Conservation (phyloP, 2,329 filamentous ascomycete species). For the Diaporthe velutina region DNA sequence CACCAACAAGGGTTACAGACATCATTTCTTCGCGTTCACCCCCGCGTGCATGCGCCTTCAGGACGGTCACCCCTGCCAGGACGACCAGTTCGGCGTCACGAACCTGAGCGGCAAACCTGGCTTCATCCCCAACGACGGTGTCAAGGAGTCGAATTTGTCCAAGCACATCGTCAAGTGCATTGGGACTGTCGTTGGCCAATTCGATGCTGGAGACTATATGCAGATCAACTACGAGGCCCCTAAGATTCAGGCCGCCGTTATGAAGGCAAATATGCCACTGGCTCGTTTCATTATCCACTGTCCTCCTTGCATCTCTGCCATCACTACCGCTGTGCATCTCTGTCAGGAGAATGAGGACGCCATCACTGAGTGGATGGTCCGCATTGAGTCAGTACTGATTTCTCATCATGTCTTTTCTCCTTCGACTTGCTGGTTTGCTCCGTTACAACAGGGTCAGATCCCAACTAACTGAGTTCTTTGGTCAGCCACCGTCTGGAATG, state of each 20-base stretch:
- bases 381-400: conserved; percentile 29
- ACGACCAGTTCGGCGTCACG: conserved; percentile 30
- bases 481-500: conserved; percentile 24
- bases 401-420: background rate
- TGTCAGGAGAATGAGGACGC: background rate
- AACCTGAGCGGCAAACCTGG: background rate
- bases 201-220: background rate
- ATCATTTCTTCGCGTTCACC: conserved; percentile 34
- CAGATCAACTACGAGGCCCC: background rate
- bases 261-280: background rate
- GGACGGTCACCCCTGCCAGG: background rate
- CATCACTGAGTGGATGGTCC: conserved; percentile 19
- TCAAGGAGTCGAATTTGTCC: background rate
- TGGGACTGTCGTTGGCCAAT: background rate
- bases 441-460: background rate
- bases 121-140: background rate
- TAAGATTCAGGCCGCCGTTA: background rate
- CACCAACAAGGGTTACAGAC: background rate
- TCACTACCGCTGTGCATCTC: conserved; percentile 30
- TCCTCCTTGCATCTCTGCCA: conserved; percentile 27
- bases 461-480: background rate
- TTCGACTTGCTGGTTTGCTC: background rate
- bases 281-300: conserved; percentile 15
- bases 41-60: conserved; percentile 2
- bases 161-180: conserved; percentile 1